A percentile compares a stretch with the other conserved stretches of the same genome.
phyloP scores from a whole-genome alignment of 2,329 filamentous ascomycete species.

The Epicoccum sorghinum region DNA sequence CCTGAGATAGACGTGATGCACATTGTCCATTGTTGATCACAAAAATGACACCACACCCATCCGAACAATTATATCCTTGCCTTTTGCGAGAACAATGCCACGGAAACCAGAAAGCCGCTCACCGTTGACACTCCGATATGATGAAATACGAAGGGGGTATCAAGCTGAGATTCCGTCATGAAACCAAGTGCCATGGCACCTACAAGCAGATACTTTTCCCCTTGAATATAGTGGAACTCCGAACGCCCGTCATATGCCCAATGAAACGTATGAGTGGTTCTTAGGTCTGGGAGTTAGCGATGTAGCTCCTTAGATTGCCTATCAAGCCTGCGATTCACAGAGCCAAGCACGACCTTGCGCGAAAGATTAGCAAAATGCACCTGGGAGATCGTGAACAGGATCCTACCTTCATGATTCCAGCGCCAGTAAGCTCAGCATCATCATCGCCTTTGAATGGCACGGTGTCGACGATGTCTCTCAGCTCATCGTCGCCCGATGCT shows the following conservation, averaged over 20 bases:
- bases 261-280: neutral
- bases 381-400: neutral
- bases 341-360: constrained; percentile 74
- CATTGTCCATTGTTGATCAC: too few relatives aligned
- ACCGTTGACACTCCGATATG: neutral
- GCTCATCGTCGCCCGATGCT: constrained; percentile 56
- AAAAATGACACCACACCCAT: neutral
- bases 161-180: neutral
- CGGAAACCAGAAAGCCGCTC: neutral
- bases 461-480: constrained; percentile 92
- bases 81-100: too few relatives aligned
- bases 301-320: constrained; percentile 48
- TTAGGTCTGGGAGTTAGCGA: constrained; percentile 4
- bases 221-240: neutral
- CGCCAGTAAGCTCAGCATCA: constrained; percentile 64
- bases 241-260: neutral
- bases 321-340: constrained; percentile 72
- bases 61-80: too few relatives aligned
- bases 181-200: constrained; percentile 3
- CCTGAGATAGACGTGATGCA: too few relatives aligned
- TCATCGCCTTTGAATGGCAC: constrained; percentile 70
- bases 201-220: neutral
- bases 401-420: constrained; percentile 72
- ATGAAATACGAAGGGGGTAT: neutral
- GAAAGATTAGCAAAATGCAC: neutral